phyloP scores from a whole-genome alignment of 345 rosid genomes.

The Syzygium aromaticum region DNA sequence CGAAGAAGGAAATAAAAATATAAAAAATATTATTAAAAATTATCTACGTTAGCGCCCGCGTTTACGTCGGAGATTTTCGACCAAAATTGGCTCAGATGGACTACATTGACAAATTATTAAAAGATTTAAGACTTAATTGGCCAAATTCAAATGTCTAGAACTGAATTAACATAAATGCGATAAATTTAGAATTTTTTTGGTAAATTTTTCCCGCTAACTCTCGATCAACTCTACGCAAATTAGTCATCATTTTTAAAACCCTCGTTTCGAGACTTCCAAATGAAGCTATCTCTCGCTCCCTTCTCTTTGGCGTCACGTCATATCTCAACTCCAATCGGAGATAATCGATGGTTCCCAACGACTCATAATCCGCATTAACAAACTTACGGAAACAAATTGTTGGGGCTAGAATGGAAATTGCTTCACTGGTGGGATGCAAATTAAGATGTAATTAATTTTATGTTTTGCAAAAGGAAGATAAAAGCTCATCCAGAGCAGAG shows the following conservation, averaged over 20 bases:
- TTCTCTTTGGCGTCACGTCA: not conserved
- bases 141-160: no score
- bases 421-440: not conserved
- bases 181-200: no score
- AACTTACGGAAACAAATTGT: not conserved
- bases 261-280: not conserved
- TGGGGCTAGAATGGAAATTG: not conserved
- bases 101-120: no score
- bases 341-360: not conserved
- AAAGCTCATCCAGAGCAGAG: not conserved
- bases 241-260: not conserved
- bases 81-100: no score
- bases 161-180: no score
- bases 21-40: no score
- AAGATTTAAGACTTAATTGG: no score
- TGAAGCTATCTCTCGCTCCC: not conserved
- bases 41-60: no score
- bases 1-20: no score
- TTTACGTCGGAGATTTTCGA: no score
- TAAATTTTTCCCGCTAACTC: no score
- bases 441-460: not conserved
- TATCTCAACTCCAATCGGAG: not conserved
- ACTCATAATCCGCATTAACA: not conserved
- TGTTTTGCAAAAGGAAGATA: not conserved
- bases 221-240: not conserved